Conservation (phyloP, 176 grass and related monocot genomes). For the Carex parvula region DNA sequence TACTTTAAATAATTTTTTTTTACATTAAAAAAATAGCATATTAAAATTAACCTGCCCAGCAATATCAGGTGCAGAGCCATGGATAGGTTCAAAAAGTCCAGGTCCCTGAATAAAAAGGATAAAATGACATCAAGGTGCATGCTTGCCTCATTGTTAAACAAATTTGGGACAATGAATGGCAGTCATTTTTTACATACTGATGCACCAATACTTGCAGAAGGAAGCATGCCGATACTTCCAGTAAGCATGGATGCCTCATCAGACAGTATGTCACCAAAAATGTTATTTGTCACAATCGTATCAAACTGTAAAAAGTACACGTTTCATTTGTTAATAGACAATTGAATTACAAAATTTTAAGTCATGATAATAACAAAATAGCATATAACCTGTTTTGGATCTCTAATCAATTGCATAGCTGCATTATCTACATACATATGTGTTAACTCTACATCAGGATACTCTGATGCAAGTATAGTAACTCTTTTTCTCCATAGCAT, state of each 20-base stretch:
- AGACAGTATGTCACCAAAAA: constrained; percentile 96
- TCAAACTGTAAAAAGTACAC: constrained; percentile 59
- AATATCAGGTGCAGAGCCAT: constrained; percentile 98
- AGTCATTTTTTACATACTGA: constrained; percentile 41
- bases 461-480: constrained; percentile 58
- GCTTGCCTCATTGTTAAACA: constrained; percentile 14
- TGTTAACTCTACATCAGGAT: constrained; percentile 65
- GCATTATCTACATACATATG: constrained; percentile 99
- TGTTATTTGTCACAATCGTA: constrained; percentile 93
- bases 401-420: constrained; percentile 94
- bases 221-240: constrained; percentile 98
- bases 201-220: constrained; percentile 87
- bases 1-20: background rate
- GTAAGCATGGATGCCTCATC: constrained; percentile 99
- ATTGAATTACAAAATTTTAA: constrained; percentile 25
- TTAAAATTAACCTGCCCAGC: constrained; percentile 66
- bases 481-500: constrained; percentile 92
- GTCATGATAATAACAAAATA: background rate
- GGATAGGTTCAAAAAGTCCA: constrained; percentile 91
- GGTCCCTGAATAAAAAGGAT: constrained; percentile 51
- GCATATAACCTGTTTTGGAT: constrained; percentile 76
- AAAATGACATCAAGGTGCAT: background rate
- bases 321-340: background rate
- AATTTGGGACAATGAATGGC: background rate
- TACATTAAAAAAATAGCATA: background rate